Base-by-base conservation (phyloP, 768 basidiomycete species). In the Guyanaporus albipodus region DNA sequence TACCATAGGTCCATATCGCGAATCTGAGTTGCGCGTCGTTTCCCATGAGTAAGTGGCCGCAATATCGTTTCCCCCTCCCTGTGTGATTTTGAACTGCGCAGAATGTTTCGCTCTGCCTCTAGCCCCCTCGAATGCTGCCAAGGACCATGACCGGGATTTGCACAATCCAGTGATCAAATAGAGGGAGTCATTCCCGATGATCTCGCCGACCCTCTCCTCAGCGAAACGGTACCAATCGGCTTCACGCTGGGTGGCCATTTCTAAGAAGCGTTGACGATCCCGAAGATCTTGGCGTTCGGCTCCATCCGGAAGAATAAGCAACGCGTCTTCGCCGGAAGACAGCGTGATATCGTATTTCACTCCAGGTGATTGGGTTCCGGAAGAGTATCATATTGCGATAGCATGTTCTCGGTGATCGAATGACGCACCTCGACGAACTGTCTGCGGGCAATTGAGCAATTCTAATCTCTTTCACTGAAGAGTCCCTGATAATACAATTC, bases 231-330 rank as follows among this genome's bases (percentile, higher is more conserved):
- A 69, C 67, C 67, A 68, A 2, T 42, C 46, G 8, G 24, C 38
- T 1, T 46, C 65, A 44, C 64, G 47, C 12, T 18, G 6, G 8
- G 34, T 38, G 1, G 64, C 63, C 18, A 57, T 56, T 1, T 56
- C 46, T 2, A 46, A 21, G 19, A 67, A 64, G 15, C 27, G 35
- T 19, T 11, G 21, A 0, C 44, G 26, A n/a, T 67, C 58, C 12
- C 49, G 52, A n/a, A 67, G 58, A 12, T 62, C 55, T 12, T 46
- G 27, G 4, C 52, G 51, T 10, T 29, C 24, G 0, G 66, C 62
- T 1, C 66, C 70, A 26, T 66, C 56, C 0, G 68, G 67, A 19
- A 70, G 56, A n/a, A 62, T 46, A 6, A 70, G 53, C 6, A 67
- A 43, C 8, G 70, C 65, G 0, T 64, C 69, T 49, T 58, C 63